These are phyloP conservation scores for Blastobotrys ciferrii DNA, from an alignment of 1,139 yeast genomes.

Conservation along the genomic window DNA sequence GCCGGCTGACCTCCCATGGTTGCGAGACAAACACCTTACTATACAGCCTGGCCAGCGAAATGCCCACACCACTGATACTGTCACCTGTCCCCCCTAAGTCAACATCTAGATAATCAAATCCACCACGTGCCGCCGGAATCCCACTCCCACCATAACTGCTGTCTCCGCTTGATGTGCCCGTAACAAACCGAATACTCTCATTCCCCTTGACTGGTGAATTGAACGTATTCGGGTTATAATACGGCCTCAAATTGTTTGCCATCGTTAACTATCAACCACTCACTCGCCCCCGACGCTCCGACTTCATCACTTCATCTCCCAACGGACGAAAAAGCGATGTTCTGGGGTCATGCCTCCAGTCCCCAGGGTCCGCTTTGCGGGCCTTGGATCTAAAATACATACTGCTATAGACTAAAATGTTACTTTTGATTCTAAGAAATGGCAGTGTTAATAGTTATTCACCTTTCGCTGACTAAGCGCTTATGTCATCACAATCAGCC, in stretches of 20 bases:
- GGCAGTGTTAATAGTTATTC: too few species aligned
- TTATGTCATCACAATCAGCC: too few species aligned
- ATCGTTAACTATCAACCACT: slow-evolving; percentile 7
- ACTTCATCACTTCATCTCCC: background rate
- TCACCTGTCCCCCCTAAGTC: slow-evolving; percentile 19
- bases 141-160: slow-evolving; percentile 43
- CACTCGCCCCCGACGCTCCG: slow-evolving; percentile 1
- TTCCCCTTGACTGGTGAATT: slow-evolving; percentile 39
- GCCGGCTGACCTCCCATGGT: slow-evolving; percentile 83
- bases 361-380: too few species aligned
- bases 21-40: slow-evolving; percentile 67
- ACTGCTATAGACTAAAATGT: too few species aligned
- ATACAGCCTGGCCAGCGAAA: slow-evolving; percentile 65
- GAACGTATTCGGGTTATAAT: slow-evolving; percentile 68
- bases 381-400: too few species aligned
- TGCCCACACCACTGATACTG: slow-evolving; percentile 39
- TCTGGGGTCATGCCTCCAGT: too few species aligned
- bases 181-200: slow-evolving; percentile 53
- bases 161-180: slow-evolving; percentile 57
- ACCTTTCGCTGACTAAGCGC: too few species aligned
- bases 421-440: too few species aligned
- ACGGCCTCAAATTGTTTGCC: slow-evolving; percentile 50
- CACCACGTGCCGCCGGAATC: slow-evolving; percentile 31
- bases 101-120: slow-evolving; percentile 17
- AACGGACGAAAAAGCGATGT: too few species aligned